Conservation (phyloP, 306 rosid species). For the Fragaria iinumae region DNA sequence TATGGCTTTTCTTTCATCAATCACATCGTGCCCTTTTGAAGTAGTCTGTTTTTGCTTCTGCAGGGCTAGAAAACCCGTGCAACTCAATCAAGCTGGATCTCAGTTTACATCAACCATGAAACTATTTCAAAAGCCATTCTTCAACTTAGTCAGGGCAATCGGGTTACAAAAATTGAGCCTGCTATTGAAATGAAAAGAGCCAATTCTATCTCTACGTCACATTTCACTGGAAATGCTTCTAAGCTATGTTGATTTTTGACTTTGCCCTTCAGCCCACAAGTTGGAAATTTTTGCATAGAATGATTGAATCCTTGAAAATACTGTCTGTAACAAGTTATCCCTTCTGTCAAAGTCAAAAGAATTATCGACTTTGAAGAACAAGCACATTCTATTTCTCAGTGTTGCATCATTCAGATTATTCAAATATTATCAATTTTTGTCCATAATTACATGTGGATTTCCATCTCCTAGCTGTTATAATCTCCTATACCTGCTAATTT, state of each 20-base stretch:
- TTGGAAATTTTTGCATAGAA: not conserved
- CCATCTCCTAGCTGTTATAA: constrained; percentile 3
- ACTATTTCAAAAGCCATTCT: constrained; percentile 33
- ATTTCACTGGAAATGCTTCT: not conserved
- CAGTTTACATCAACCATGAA: constrained; percentile 28
- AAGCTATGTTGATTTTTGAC: not conserved
- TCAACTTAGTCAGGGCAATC: constrained; percentile 26
- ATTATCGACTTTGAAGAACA: constrained; percentile 6
- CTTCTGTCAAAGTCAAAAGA: not conserved
- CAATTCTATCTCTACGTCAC: not conserved
- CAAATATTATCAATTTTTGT: not conserved
- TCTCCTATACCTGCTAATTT: not conserved
- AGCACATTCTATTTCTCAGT: not conserved
- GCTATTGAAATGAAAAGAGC: constrained; percentile 23
- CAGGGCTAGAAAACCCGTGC: constrained; percentile 58
- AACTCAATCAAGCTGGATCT: constrained; percentile 35
- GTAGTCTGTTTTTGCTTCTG: constrained; percentile 42
- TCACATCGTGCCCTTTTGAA: constrained; percentile 27
- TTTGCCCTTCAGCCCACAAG: not conserved
- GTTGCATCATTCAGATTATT: not conserved
- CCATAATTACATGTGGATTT: not conserved
- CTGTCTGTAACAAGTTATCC: not conserved
- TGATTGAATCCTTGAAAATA: not conserved
- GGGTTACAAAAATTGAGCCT: constrained; percentile 30
- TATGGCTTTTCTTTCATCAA: not conserved